Evolutionary conservation across 805 yeast species (phyloP).

Genomic region (Yamadazyma phyllophila): DNA sequence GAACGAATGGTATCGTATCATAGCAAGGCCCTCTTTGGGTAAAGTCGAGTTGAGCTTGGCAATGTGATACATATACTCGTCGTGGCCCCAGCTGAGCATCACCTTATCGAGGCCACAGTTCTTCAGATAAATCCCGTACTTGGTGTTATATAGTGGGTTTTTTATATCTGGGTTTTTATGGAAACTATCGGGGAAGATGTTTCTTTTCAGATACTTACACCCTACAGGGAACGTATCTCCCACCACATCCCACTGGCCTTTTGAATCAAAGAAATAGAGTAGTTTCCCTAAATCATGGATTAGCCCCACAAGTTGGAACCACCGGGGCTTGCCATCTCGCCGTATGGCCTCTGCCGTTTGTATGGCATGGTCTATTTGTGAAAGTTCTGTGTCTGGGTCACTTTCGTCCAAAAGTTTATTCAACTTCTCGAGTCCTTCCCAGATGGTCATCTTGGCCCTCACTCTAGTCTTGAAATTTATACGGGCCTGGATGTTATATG

Average conservation of each 20-base stretch:
- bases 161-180: constrained; percentile 56
- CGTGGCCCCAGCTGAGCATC: constrained; percentile 78
- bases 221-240: constrained; percentile 81
- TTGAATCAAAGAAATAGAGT: constrained; percentile 65
- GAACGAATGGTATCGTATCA: constrained; percentile 73
- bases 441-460: constrained; percentile 64
- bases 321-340: constrained; percentile 63
- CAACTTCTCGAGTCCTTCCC: constrained; percentile 66
- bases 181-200: constrained; percentile 60
- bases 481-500: constrained; percentile 68
- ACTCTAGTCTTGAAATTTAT: constrained; percentile 67
- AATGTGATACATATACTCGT: constrained; percentile 72
- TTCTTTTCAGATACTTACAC: constrained; percentile 58
- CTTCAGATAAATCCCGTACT: constrained; percentile 62
- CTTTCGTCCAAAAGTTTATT: constrained; percentile 66
- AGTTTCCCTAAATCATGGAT: constrained; percentile 72
- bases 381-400: constrained; percentile 73
- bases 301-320: constrained; percentile 74
- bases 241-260: constrained; percentile 80
- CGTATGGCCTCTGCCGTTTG: constrained; percentile 77
- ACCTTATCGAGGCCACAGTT: constrained; percentile 68
- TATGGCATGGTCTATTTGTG: constrained; percentile 72
- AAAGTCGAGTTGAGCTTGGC: constrained; percentile 62
- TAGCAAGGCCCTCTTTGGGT: constrained; percentile 66
- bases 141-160: constrained; percentile 64